These are phyloP conservation scores for Suillus bovinus DNA, from an alignment of 768 basidiomycete genomes.

Conservation along the genomic window DNA sequence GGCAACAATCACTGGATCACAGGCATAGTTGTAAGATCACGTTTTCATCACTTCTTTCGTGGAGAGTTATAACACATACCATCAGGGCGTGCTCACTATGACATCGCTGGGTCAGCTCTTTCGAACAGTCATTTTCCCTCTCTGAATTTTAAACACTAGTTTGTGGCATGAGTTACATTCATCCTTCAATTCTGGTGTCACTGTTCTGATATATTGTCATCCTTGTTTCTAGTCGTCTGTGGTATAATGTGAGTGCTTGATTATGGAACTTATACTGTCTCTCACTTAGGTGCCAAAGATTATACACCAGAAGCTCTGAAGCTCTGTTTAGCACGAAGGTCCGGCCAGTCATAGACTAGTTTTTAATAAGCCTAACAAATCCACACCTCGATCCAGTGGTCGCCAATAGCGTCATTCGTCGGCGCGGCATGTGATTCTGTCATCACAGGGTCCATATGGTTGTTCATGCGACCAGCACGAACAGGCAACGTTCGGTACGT, in stretches of 20 bases:
- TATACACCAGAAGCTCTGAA: slow-evolving; percentile 11
- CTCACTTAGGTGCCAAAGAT: slow-evolving; percentile 6
- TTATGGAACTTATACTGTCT: background rate
- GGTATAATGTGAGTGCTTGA: background rate
- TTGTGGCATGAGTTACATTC: slow-evolving; percentile 17
- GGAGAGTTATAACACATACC: slow-evolving; percentile 5
- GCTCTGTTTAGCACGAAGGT: slow-evolving; percentile 12
- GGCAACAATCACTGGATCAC: slow-evolving; percentile 18
- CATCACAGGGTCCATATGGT: slow-evolving; percentile 20
- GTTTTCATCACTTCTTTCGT: background rate
- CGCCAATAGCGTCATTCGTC: slow-evolving; percentile 9
- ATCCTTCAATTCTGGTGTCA: background rate
- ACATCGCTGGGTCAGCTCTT: slow-evolving; percentile 14
- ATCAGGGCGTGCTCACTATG: slow-evolving; percentile 2
- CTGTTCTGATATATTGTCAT: background rate
- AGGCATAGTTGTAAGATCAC: background rate
- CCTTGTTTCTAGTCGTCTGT: slow-evolving; percentile 5
- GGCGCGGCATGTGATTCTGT: slow-evolving; percentile 22
- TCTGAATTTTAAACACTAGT: slow-evolving; percentile 7
- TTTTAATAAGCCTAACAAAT: background rate
- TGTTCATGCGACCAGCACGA: slow-evolving; percentile 16
- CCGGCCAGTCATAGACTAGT: background rate
- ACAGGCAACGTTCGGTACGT: slow-evolving; percentile 15
- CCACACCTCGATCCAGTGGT: slow-evolving; percentile 9
- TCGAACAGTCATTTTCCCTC: background rate